A percentile compares a stretch with the other conserved stretches of the same genome.
Evolutionary conservation across 2,329 filamentous ascomycete species (phyloP).

Genomic region (Diaporthe aspalathi): DNA sequence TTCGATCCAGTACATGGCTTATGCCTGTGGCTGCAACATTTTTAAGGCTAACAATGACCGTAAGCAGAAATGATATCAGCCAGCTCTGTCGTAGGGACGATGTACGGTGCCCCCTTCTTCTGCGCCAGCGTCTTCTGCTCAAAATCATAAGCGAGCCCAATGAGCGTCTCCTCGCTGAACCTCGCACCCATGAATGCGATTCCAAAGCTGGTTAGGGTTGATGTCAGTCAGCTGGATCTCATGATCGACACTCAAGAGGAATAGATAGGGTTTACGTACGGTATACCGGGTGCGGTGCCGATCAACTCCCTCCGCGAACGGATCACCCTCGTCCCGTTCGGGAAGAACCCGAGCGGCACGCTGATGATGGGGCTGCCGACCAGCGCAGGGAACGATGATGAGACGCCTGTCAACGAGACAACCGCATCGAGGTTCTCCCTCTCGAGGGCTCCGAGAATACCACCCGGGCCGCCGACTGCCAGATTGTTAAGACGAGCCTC

Average conservation of each 20-base stretch:
- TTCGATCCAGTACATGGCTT: not conserved
- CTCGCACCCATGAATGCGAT: conserved; percentile 69
- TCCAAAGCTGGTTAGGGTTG: conserved; percentile 57
- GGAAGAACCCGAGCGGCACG: conserved; percentile 24
- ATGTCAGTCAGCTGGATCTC: not conserved
- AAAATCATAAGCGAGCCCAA: conserved; percentile 75
- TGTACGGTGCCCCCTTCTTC: conserved; percentile 44
- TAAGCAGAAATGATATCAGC: conserved; percentile 39
- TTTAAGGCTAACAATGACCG: not conserved
- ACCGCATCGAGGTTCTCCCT: conserved; percentile 38
- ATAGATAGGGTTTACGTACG: not conserved
- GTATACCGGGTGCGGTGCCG: conserved; percentile 26
- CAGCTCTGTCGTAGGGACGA: conserved; percentile 49
- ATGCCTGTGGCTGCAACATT: not conserved
- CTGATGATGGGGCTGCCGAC: conserved; percentile 36
- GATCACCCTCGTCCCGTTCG: conserved; percentile 18
- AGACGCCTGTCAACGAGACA: conserved; percentile 30
- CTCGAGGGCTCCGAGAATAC: conserved; percentile 61
- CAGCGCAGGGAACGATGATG: conserved; percentile 29
- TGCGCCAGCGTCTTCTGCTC: conserved; percentile 65
- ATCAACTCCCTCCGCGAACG: conserved; percentile 9
- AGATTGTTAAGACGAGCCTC: conserved; percentile 64
- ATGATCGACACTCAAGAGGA: too few relatives aligned
- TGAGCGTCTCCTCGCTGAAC: conserved; percentile 70
- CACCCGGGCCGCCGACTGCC: conserved; percentile 67